These are phyloP conservation scores for Geotrichum australiense DNA, from an alignment of 1,139 yeast species.

Conservation along the genomic window DNA sequence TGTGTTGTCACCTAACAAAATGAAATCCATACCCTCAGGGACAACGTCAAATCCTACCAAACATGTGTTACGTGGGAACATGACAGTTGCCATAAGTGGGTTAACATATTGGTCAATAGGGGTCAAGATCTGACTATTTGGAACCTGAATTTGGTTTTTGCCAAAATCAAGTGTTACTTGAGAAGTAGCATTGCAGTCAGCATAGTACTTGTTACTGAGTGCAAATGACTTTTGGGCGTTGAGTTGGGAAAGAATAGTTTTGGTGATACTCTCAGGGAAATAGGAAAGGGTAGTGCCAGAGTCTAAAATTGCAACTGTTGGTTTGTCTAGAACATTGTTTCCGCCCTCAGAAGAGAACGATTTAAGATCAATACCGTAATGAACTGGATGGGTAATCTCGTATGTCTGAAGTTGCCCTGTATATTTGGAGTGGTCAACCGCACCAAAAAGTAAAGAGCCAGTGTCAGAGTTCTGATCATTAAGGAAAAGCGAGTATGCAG, in stretches of 20 bases:
- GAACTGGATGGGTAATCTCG: slow-evolving; percentile 37
- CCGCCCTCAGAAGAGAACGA: slow-evolving; percentile 25
- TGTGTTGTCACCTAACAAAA: slow-evolving; percentile 45
- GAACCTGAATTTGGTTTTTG: slow-evolving; percentile 36
- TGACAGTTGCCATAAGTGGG: slow-evolving; percentile 28
- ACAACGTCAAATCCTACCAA: slow-evolving; percentile 32
- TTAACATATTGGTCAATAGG: slow-evolving; percentile 33
- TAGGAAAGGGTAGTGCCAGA: slow-evolving; percentile 61
- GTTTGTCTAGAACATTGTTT: slow-evolving; percentile 29
- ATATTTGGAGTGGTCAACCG: slow-evolving; percentile 46
- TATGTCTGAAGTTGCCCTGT: slow-evolving; percentile 33
- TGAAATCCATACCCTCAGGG: slow-evolving; percentile 29
- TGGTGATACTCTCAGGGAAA: slow-evolving; percentile 42
- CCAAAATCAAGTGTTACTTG: slow-evolving; percentile 45
- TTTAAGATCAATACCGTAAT: slow-evolving; percentile 44
- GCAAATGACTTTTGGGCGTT: slow-evolving; percentile 36
- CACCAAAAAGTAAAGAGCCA: slow-evolving; percentile 45
- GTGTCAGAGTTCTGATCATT: slow-evolving; percentile 25
- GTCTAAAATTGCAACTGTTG: slow-evolving; percentile 49
- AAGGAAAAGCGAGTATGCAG: slow-evolving; percentile 38
- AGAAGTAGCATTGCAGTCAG: slow-evolving; percentile 35
- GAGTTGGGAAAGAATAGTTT: slow-evolving; percentile 27
- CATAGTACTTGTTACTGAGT: slow-evolving; percentile 33
- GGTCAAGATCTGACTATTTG: slow-evolving; percentile 41
- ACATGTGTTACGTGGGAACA: slow-evolving; percentile 36